Evolutionary conservation across 805 yeast species (phyloP).

Genomic region (Ogataea haglerorum): DNA sequence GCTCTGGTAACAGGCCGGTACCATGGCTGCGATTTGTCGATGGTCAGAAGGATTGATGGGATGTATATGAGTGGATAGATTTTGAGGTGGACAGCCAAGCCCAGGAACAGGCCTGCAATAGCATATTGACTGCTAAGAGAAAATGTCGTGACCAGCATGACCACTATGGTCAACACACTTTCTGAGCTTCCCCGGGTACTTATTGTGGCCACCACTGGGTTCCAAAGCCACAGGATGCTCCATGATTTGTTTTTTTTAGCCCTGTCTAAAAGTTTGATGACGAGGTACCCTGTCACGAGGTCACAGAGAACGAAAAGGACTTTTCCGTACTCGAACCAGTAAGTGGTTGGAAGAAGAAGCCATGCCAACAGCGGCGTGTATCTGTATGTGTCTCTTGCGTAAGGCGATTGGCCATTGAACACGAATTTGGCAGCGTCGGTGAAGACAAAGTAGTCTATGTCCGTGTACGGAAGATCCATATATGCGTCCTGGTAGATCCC

Average conservation of each 20-base stretch:
- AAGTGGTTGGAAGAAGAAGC: slow-evolving; percentile 68
- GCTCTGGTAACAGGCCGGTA: slow-evolving; percentile 39
- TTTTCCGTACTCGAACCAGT: slow-evolving; percentile 71
- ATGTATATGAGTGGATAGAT: slow-evolving; percentile 87
- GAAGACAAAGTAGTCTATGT: slow-evolving; percentile 90
- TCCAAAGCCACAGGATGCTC: slow-evolving; percentile 68
- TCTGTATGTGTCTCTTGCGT: slow-evolving; percentile 80
- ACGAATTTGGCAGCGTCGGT: slow-evolving; percentile 86
- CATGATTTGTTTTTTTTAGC: slow-evolving; percentile 12
- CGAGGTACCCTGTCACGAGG: slow-evolving; percentile 70
- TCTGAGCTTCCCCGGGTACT: slow-evolving; percentile 94
- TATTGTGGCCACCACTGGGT: slow-evolving; percentile 93
- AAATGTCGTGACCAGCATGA: slow-evolving; percentile 54
- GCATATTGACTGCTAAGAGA: slow-evolving; percentile 35
- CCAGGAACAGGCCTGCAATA: slow-evolving; percentile 52
- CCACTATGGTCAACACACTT: slow-evolving; percentile 76
- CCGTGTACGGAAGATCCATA: slow-evolving; percentile 84
- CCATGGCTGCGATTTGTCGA: slow-evolving; percentile 31
- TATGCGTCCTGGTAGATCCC: slow-evolving; percentile 85
- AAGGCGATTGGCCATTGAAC: slow-evolving; percentile 61
- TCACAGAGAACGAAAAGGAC: slow-evolving; percentile 74
- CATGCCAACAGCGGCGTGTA: slow-evolving; percentile 91
- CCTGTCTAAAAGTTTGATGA: slow-evolving; percentile 39
- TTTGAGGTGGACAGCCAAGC: slow-evolving; percentile 82
- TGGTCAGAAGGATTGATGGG: slow-evolving; percentile 57